Evolutionary conservation across 2,329 filamentous ascomycete species (phyloP).

Genomic region (Fusarium praegraminearum): DNA sequence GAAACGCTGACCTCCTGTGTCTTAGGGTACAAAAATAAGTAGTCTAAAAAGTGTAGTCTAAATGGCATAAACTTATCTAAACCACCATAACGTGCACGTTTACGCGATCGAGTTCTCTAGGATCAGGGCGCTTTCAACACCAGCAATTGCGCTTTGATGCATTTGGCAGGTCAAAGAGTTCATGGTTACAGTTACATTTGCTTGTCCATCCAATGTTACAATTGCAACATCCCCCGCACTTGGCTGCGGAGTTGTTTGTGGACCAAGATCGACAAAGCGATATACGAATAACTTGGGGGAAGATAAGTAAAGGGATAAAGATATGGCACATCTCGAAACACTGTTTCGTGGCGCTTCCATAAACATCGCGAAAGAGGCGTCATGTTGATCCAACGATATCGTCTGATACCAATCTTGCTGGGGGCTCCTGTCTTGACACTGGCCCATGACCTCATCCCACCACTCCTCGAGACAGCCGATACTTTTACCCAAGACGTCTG

Average conservation of each 20-base stretch:
- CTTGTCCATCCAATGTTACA: not conserved
- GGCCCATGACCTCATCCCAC: conserved; percentile 19
- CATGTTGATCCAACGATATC: not conserved
- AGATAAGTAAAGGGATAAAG: not conserved
- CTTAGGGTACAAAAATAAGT: too few species aligned
- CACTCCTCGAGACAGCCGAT: conserved; percentile 1
- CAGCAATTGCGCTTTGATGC: too few species aligned
- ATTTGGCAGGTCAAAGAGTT: too few species aligned
- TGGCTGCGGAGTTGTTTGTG: not conserved
- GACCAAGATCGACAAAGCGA: conserved; percentile 10
- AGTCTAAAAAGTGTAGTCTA: too few species aligned
- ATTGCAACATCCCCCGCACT: conserved; percentile 2
- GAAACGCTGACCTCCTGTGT: too few species aligned
- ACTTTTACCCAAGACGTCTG: conserved; percentile 3
- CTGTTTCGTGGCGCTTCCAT: not conserved
- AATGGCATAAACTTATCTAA: too few species aligned
- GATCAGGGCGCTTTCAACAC: too few species aligned
- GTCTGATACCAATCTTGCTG: not conserved
- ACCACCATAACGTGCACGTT: too few species aligned
- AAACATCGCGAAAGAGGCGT: not conserved
- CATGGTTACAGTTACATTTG: not conserved
- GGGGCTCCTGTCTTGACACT: not conserved
- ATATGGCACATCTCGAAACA: not conserved
- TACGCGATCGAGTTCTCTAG: too few species aligned
- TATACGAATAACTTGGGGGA: not conserved